Evolutionary conservation across 192 early-diverging fungal species (phyloP), one percentile per base, ranked within the genome.

Genomic region (Phycomyces nitens): DNA sequence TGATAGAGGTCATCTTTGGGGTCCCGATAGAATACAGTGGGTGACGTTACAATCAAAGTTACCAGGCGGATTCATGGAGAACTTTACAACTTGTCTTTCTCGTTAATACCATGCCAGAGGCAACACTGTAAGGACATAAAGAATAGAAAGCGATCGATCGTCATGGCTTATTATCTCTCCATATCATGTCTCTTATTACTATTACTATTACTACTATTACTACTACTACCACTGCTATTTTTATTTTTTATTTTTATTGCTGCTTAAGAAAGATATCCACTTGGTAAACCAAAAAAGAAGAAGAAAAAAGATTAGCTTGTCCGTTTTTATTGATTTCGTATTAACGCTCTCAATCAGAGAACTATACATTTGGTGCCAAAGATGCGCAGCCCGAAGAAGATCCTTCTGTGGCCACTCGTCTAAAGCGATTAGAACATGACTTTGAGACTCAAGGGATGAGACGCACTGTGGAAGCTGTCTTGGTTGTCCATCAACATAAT

Each of bases 401-500:
- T 68, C 74, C 81, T 15, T 72, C 71, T 15, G 81, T 83, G 0
- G 49, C 75, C 23, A 87, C 85, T 23, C 82, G 89, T 9, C 66
- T 91, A 49, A 65, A 68, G 21, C 66, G 86, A 23, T 73, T 89
- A 62, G 77, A 84, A 65, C 66, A 71, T 54, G 88, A 92, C 50
- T 92, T 86, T 71, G 80, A 82, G 18, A 69, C 64, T 34, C 68
- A 78, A 42, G 90, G 90, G 8, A 84, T 86, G 79, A 75, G 90
- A 55, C 60, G 73, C 18, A 86, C 85, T 9, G 90, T 92, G 11
- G 88, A 90, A 65, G 90, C 73, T 1, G 84, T 92, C 9, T 63
- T 92, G 22, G 80, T 92, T 1, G 87, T 92, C 40, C 89, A 92
- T 72, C 87, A 89, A 54, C 87, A 91, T 66, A 83, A 81, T 54